Percentiles rank a stretch among this genome's conserved stretches.
These are phyloP conservation scores for Stemphylium beticola DNA, from an alignment of 2,329 filamentous ascomycete genomes.

Conservation along the genomic window DNA sequence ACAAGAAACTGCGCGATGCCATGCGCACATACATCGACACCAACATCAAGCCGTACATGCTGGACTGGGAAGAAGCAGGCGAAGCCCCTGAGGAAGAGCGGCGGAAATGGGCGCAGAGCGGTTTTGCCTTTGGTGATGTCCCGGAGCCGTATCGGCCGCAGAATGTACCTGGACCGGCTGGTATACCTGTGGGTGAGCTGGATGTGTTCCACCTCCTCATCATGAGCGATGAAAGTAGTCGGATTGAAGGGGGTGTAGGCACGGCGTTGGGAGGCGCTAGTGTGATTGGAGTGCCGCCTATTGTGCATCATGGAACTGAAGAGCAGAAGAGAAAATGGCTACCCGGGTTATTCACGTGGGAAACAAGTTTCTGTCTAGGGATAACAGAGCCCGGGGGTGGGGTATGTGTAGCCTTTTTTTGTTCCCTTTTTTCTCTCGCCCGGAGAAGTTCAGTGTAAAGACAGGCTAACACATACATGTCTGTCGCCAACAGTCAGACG, in stretches of 20 bases:
- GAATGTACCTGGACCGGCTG: conserved; percentile 46
- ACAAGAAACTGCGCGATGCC: conserved; percentile 63
- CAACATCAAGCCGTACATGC: conserved; percentile 62
- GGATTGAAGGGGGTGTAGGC: conserved; percentile 64
- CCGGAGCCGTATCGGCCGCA: conserved; percentile 53
- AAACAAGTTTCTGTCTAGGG: conserved; percentile 67
- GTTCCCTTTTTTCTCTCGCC: not conserved
- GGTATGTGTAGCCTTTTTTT: conserved; percentile 18
- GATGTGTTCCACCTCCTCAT: conserved; percentile 56
- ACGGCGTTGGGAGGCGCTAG: conserved; percentile 66
- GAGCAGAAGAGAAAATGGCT: conserved; percentile 66
- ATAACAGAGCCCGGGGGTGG: conserved; percentile 68
- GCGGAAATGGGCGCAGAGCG: conserved; percentile 49
- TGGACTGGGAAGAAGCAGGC: conserved; percentile 67
- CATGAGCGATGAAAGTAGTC: conserved; percentile 61
- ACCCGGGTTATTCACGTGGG: conserved; percentile 63
- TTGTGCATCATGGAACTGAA: conserved; percentile 67
- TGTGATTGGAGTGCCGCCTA: conserved; percentile 67
- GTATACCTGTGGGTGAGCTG: conserved; percentile 45
- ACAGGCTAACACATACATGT: conserved; percentile 6
- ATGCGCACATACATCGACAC: conserved; percentile 66
- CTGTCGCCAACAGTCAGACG: conserved; percentile 57
- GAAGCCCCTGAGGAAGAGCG: conserved; percentile 56
- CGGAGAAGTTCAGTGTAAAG: no score
- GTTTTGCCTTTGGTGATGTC: conserved; percentile 53